Conservation (phyloP, 148 eudicot species). For the Diospyros kaki region DNA sequence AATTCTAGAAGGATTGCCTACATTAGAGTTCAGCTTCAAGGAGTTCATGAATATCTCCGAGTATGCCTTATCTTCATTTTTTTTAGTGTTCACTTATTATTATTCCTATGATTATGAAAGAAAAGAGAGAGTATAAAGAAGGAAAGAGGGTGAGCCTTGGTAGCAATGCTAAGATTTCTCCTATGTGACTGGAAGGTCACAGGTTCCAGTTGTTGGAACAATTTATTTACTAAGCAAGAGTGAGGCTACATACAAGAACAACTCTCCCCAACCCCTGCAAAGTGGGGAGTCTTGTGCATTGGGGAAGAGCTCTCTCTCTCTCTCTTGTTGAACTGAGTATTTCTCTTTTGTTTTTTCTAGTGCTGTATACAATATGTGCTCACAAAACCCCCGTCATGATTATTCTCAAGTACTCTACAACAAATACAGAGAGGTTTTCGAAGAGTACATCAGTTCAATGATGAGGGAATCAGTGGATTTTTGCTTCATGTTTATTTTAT, state of each 20-base stretch:
- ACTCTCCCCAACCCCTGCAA: no score
- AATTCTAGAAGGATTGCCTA: constrained; percentile 31
- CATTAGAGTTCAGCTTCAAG: constrained; percentile 24
- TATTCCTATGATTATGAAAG: no score
- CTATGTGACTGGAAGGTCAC: no score
- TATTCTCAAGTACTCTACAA: constrained; percentile 38
- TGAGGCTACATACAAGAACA: no score
- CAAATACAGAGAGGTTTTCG: constrained; percentile 27
- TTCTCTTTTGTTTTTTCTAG: constrained; percentile 20
- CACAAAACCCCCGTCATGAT: constrained; percentile 40
- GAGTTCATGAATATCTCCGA: constrained; percentile 39
- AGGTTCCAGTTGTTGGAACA: no score
- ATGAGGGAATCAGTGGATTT: constrained; percentile 16
- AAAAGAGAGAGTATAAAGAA: no score
- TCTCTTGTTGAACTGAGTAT: not conserved
- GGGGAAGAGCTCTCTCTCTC: no score
- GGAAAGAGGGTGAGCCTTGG: not conserved
- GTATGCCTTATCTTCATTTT: constrained; percentile 15
- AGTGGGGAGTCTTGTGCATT: no score
- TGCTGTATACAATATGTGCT: constrained; percentile 36
- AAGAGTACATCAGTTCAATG: constrained; percentile 30
- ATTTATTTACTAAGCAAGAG: no score
- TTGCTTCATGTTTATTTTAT: not conserved
- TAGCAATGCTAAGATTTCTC: no score
- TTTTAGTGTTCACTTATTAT: no score